Percentiles rank a stretch among this genome's conserved stretches.
These are phyloP conservation scores for Hymenoscyphus fraxineus DNA, from an alignment of 2,329 filamentous ascomycete genomes.

Conservation along the genomic window DNA sequence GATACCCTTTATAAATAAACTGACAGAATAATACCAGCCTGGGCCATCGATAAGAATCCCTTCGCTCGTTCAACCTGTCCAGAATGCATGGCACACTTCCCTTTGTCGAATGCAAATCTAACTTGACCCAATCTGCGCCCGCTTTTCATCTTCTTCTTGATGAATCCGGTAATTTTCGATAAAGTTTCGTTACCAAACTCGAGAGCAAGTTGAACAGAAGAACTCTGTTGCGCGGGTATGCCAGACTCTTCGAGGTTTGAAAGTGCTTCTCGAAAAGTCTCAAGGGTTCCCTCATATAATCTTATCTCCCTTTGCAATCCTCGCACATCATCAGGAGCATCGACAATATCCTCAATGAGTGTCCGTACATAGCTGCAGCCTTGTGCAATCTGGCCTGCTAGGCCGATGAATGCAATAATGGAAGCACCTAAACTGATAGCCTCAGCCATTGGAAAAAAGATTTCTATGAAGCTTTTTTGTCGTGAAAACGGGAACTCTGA, in stretches of 20 bases:
- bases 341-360: background rate
- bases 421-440: background rate
- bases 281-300: background rate
- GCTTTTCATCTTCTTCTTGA: background rate
- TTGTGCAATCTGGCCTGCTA: conserved; percentile 7
- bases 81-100: background rate
- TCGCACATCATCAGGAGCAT: background rate
- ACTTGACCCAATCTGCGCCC: background rate
- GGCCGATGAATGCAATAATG: conserved; percentile 3
- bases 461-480: background rate
- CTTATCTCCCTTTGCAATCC: background rate
- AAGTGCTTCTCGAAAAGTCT: background rate
- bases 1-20: background rate
- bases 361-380: conserved; percentile 1
- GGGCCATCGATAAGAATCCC: background rate
- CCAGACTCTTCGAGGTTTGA: background rate
- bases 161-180: background rate
- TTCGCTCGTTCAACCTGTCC: background rate
- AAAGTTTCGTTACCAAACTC: background rate
- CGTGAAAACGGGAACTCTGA: background rate
- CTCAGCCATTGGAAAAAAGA: background rate
- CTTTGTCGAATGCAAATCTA: background rate
- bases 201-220: background rate
- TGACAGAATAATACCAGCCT: background rate
- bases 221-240: background rate